Evolutionary conservation across 495 filamentous ascomycete species (phyloP).

Genomic region (Rostrohypoxylon terebratum): DNA sequence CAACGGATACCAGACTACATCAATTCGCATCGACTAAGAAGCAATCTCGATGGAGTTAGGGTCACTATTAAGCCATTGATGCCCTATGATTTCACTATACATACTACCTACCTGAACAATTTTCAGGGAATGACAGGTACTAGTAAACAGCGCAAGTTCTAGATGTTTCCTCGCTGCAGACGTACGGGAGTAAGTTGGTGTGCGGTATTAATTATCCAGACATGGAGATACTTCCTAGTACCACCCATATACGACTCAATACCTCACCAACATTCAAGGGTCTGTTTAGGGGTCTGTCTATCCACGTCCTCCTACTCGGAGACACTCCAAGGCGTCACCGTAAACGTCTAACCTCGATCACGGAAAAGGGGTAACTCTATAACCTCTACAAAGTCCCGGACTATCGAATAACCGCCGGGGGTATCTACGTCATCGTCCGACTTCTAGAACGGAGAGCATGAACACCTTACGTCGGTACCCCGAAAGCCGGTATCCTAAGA

Average conservation of each 20-base stretch:
- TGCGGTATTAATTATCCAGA: neutral
- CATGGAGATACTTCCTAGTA: neutral
- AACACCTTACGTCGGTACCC: constrained; percentile 16
- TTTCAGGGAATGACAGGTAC: too few relatives aligned
- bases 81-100: too few relatives aligned
- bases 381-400: neutral
- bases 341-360: neutral
- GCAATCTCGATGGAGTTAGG: too few relatives aligned
- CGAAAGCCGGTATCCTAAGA: constrained; percentile 11
- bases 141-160: neutral
- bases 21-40: too few relatives aligned
- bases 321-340: neutral
- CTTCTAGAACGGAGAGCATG: constrained; percentile 12
- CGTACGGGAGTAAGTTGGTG: neutral
- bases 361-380: neutral
- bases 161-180: neutral
- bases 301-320: neutral
- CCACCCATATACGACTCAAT: neutral
- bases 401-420: neutral
- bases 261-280: too few relatives aligned
- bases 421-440: constrained; percentile 17
- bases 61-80: too few relatives aligned
- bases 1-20: too few relatives aligned
- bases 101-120: too few relatives aligned
- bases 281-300: neutral